A percentile compares a stretch with the other conserved stretches of the same genome.
Conservation (phyloP, 192 early-diverging fungal species). For the Entomortierella lignicola region DNA sequence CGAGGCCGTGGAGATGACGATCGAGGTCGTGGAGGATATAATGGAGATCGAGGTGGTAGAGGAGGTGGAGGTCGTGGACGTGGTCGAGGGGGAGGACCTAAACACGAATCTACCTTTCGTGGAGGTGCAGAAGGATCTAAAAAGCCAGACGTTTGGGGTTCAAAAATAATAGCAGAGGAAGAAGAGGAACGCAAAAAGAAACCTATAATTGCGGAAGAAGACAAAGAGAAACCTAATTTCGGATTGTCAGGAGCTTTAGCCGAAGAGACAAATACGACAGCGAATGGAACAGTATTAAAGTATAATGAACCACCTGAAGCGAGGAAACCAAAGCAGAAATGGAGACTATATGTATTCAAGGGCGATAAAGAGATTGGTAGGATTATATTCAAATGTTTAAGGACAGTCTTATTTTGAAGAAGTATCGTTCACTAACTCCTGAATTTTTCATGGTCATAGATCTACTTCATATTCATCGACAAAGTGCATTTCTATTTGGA, state of each 20-base stretch:
- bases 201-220: slow-evolving; percentile 40
- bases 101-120: slow-evolving; percentile 41
- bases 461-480: slow-evolving; percentile 84
- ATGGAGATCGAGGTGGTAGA: slow-evolving; percentile 7
- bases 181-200: slow-evolving; percentile 46
- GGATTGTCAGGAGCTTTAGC: slow-evolving; percentile 87
- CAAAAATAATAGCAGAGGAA: slow-evolving; percentile 39
- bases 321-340: slow-evolving; percentile 76
- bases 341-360: slow-evolving; percentile 96
- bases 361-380: slow-evolving; percentile 86
- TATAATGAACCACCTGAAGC: slow-evolving; percentile 95
- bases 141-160: slow-evolving; percentile 54
- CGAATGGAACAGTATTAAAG: slow-evolving; percentile 88
- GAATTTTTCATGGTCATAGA: slow-evolving; percentile 64
- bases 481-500: slow-evolving; percentile 90
- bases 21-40: background rate
- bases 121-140: slow-evolving; percentile 18
- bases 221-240: slow-evolving; percentile 86
- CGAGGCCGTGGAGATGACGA: background rate
- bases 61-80: slow-evolving; percentile 16
- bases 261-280: slow-evolving; percentile 86
- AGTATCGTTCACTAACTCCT: background rate
- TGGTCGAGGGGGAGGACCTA: slow-evolving; percentile 33
- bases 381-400: background rate
- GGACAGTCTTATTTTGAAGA: background rate